Base-by-base conservation (phyloP, 306 rosid genomes). In the Vigna mungo region DNA sequence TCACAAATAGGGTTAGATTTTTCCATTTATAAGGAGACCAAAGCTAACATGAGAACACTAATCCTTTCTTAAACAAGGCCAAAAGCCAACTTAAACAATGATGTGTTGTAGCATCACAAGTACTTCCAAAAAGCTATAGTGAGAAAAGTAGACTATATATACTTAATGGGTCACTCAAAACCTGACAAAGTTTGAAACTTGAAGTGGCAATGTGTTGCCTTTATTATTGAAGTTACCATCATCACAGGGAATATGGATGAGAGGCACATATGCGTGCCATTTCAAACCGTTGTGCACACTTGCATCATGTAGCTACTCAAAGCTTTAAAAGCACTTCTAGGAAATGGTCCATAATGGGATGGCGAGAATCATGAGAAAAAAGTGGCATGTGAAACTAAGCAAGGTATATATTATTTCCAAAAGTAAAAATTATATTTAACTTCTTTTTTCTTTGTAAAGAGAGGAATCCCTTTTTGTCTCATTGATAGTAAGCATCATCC, bases 261-360 rank as follows among this genome's bases (percentile, higher is more conserved):
- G 30, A 58, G 62, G 72, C 27, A 46, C 44, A 68, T 82, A 4
- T 69, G 60, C 80, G 51, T 67, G 54, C 71, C 65, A 80, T 80
- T 63, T 83, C 41, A 46, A 64, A 53, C 46, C 18, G 77, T 53
- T 18, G 17, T 46, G 64, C 77, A 52, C 68, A 65, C 78, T 60
- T 9, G 66, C 64, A 77, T 55, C 14, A 73, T 64, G 62, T 47
- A 3, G 61, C 48, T 68, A 77, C 65, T 78, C 82, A 53, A 83
- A 36, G 7, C 41, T 36, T 36, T 36, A 36, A 36, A 86, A 83
- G 81, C 87, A 85, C 21, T 72, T 75, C 46, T 62, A 10, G 43
- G 81, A 85, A 78, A 78, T 65, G 74, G 75, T 55, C 82, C 72
- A 80, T 80, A 75, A 72, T 69, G 74, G 60, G 46, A 69, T 77